These are phyloP conservation scores for Blastosporella zonata DNA, from an alignment of 1,284 basidiomycete genomes.

Conservation along the genomic window DNA sequence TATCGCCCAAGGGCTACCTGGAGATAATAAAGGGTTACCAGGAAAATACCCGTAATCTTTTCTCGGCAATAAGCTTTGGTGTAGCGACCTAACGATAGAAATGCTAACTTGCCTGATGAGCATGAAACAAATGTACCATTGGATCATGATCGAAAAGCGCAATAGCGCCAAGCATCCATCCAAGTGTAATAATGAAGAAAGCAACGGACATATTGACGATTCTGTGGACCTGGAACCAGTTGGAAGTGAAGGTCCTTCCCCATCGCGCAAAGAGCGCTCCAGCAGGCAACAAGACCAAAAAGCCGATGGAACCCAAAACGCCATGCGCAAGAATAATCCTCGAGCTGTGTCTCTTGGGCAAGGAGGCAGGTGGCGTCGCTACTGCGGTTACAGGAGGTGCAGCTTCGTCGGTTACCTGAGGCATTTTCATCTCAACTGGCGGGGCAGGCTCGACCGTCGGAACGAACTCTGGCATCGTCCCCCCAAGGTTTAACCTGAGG, in stretches of 20 bases:
- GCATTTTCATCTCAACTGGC: neutral
- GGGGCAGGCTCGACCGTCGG: conserved; percentile 12
- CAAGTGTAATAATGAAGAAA: conserved; percentile 49
- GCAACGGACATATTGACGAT: conserved; percentile 39
- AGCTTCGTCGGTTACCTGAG: conserved; percentile 1
- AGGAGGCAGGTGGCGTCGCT: neutral
- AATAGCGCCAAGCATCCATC: conserved; percentile 48
- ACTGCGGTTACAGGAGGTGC: neutral
- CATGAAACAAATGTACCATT: conserved; percentile 42
- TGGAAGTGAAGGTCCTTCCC: conserved; percentile 50
- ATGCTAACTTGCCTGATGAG: conserved; percentile 43
- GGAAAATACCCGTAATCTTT: conserved; percentile 51
- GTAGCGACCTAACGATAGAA: neutral
- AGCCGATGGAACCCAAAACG: conserved; percentile 50
- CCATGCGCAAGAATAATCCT: conserved; percentile 53
- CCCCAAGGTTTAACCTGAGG: conserved; percentile 44
- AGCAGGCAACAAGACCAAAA: conserved; percentile 58
- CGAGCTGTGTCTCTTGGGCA: conserved; percentile 28
- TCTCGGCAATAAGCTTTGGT: conserved; percentile 1
- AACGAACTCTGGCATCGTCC: conserved; percentile 28
- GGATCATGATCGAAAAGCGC: conserved; percentile 45
- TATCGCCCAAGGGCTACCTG: conserved; percentile 57
- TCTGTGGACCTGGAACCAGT: conserved; percentile 61
- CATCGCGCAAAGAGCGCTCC: conserved; percentile 61
- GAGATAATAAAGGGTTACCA: conserved; percentile 51